Evolutionary conservation across 495 filamentous ascomycete genomes (phyloP), one percentile per base, ranked within the genome.

Genomic region (Penicillium argentinense): DNA sequence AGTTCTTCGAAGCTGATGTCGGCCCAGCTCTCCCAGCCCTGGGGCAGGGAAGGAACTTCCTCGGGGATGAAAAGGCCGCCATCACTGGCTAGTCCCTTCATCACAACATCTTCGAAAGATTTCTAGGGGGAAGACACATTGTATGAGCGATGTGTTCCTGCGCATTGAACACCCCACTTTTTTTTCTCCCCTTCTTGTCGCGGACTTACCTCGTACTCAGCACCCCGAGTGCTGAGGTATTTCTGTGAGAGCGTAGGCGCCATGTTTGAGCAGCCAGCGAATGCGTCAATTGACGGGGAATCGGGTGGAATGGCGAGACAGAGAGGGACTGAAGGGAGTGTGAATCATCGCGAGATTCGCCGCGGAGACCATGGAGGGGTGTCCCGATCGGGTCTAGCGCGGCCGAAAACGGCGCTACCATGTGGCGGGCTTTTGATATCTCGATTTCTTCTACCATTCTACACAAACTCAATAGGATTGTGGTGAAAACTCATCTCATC

Each of bases 31-130:
- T 42, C 40, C 39, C 40, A 43, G n/a, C 25, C 53, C 71, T 69
- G 47, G 42, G 59, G 57, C 39, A 69, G 40, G n/a, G 53, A 32
- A 8, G 90, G 92, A 40, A 96, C 81, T 42, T 87, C 78, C 62
- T 96, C 81, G 13, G 92, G 92, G 27, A 96, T 80, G 72, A 92
- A 96, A 37, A 97, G 84, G 21, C 92, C 92, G 23, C 88, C 88
- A 58, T 97, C 91, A 2, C 82, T 66, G 19, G 92, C 91, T 25
- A 97, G 83, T 19, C 92, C 92, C 65, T 97, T 93, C 48, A 97
- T 71, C 21, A 96, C 91, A 27, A 89, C 89, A 18, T 85, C 79
- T 67, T 96, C 91, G 63, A 97, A 97, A 55, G 6, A 39, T 9
- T 12, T 29, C 39, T 30, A 26, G 22, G 18, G 59, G 26, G 55